Evolutionary conservation across 1,139 yeast species (phyloP).

Genomic region (Casaregolazyma suthepensis): DNA sequence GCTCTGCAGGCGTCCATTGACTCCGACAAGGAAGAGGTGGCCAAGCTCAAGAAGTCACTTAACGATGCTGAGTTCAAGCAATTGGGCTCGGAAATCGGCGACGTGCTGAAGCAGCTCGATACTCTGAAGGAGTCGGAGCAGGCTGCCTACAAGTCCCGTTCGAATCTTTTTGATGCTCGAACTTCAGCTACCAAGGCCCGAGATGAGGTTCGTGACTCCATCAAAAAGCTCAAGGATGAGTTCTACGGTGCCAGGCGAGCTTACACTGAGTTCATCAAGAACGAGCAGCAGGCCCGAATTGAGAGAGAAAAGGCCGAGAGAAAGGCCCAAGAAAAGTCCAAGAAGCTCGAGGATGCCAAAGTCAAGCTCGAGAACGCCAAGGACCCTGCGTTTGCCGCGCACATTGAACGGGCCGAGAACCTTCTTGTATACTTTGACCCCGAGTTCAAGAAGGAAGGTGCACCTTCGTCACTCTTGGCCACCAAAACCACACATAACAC

Average conservation of each 20-base stretch:
- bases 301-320: constrained; percentile 53
- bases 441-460: constrained; percentile 42
- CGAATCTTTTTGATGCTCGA: constrained; percentile 58
- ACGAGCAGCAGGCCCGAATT: constrained; percentile 53
- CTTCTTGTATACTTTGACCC: constrained; percentile 75
- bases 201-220: constrained; percentile 56
- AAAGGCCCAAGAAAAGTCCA: constrained; percentile 33
- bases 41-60: constrained; percentile 66
- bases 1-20: constrained; percentile 76
- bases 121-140: constrained; percentile 56
- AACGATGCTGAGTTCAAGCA: constrained; percentile 59
- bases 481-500: constrained; percentile 21
- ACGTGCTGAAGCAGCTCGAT: constrained; percentile 56
- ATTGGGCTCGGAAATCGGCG: constrained; percentile 46
- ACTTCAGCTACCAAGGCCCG: constrained; percentile 61
- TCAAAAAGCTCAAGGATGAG: constrained; percentile 46
- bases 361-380: constrained; percentile 68
- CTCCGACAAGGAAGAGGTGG: constrained; percentile 68
- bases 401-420: constrained; percentile 66
- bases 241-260: constrained; percentile 30
- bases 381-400: constrained; percentile 76
- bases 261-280: constrained; percentile 41
- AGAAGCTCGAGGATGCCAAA: constrained; percentile 38
- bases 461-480: constrained; percentile 10
- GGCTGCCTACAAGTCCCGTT: constrained; percentile 60